These are phyloP conservation scores for Psilocybe tampanensis DNA, from an alignment of 768 basidiomycete genomes.

Conservation along the genomic window DNA sequence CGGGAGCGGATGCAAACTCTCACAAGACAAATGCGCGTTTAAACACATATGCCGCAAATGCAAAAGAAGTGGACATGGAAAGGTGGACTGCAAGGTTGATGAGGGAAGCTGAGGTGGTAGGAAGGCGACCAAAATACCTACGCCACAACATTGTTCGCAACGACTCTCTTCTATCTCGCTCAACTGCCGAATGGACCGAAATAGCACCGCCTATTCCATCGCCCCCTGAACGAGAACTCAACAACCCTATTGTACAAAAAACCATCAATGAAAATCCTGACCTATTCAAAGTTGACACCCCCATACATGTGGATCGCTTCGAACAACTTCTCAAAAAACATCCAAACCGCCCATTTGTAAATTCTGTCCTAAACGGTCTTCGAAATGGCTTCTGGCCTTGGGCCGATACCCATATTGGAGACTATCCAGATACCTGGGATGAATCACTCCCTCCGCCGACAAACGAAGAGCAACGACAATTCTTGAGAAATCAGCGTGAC, in stretches of 20 bases:
- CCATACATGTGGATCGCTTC: slow-evolving; percentile 35
- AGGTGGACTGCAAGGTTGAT: too few relatives aligned
- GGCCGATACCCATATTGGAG: slow-evolving; percentile 24
- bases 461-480: slow-evolving; percentile 19
- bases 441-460: slow-evolving; percentile 11
- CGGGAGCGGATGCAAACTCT: too few relatives aligned
- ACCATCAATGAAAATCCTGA: slow-evolving; percentile 29
- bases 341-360: slow-evolving; percentile 39
- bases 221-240: slow-evolving; percentile 20
- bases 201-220: slow-evolving; percentile 18
- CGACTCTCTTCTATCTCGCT: too few relatives aligned
- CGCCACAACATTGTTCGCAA: too few relatives aligned
- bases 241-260: slow-evolving; percentile 16
- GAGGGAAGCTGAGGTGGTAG: too few relatives aligned
- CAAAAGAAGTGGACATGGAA: too few relatives aligned
- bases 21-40: too few relatives aligned
- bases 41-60: too few relatives aligned
- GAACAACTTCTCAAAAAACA: slow-evolving; percentile 29
- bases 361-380: slow-evolving; percentile 31
- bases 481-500: slow-evolving; percentile 30
- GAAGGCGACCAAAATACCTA: too few relatives aligned
- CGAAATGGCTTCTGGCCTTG: slow-evolving; percentile 49
- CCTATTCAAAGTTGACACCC: slow-evolving; percentile 38
- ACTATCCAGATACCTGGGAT: slow-evolving; percentile 26
- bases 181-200: too few relatives aligned